A percentile compares a stretch with the other conserved stretches of the same genome.
phyloP scores from a whole-genome alignment of 345 rosid genomes.

The Lepidium sativum region DNA sequence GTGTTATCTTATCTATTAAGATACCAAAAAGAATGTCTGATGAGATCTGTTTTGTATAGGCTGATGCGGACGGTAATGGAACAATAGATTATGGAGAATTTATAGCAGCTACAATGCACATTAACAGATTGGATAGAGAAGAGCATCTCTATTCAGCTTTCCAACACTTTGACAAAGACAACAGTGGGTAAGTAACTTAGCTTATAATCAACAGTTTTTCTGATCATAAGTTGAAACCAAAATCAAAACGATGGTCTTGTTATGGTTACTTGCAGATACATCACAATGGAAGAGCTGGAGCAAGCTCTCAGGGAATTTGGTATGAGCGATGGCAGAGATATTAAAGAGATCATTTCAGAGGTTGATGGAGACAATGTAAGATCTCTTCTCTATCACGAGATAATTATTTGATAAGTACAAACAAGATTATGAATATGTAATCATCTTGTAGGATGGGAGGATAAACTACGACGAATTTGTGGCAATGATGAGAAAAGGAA shows the following conservation, averaged over 20 bases:
- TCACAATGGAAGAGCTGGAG: constrained; percentile 87
- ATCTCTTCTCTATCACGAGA: background rate
- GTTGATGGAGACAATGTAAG: constrained; percentile 77
- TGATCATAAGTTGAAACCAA: constrained; percentile 4
- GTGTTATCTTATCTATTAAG: background rate
- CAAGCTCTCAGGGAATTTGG: constrained; percentile 82
- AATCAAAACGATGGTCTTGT: background rate
- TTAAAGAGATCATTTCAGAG: constrained; percentile 72
- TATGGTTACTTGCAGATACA: constrained; percentile 28
- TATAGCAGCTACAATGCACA: constrained; percentile 76
- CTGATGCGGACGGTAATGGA: constrained; percentile 85
- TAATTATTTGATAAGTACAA: background rate
- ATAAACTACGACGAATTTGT: constrained; percentile 92
- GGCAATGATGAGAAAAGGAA: constrained; percentile 97
- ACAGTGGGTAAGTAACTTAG: constrained; percentile 51
- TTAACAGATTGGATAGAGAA: constrained; percentile 68
- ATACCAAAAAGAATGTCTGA: background rate
- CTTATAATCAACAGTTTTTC: background rate
- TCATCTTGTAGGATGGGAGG: constrained; percentile 56
- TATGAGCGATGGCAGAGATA: constrained; percentile 67
- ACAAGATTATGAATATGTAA: background rate
- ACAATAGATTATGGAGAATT: constrained; percentile 75
- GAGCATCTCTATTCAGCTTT: constrained; percentile 74
- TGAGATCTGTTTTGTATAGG: constrained; percentile 32
- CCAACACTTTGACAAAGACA: constrained; percentile 81